Evolutionary conservation across 306 rosid species (phyloP).

Genomic region (Corylus americana): DNA sequence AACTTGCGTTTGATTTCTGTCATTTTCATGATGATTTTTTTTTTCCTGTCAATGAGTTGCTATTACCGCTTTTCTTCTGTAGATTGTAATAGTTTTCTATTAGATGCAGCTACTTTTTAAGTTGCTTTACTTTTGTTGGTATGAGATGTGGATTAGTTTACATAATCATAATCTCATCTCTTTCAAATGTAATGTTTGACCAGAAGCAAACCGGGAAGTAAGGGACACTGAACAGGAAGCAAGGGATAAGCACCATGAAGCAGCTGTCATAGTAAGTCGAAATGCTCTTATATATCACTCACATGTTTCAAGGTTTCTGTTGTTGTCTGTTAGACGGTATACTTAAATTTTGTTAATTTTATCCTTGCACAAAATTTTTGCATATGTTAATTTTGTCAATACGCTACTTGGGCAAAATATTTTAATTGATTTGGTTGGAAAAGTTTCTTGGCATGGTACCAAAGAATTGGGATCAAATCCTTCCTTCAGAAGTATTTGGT

Average conservation of each 20-base stretch:
- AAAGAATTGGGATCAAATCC: neutral
- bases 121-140: neutral
- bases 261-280: slow-evolving; percentile 52
- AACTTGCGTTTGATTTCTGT: slow-evolving; percentile 6
- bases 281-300: slow-evolving; percentile 19
- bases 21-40: neutral
- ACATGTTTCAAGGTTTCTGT: neutral
- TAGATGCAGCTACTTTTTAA: neutral
- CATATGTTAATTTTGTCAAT: neutral
- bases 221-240: slow-evolving; percentile 34
- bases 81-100: neutral
- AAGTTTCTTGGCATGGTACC: neutral
- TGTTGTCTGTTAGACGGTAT: neutral
- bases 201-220: slow-evolving; percentile 49
- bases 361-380: neutral
- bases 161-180: neutral
- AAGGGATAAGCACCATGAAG: slow-evolving; percentile 40
- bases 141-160: neutral
- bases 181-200: slow-evolving; percentile 9
- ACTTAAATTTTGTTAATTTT: neutral
- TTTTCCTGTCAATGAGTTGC: neutral
- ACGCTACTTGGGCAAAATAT: neutral
- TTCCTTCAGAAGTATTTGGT: neutral
- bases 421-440: neutral
- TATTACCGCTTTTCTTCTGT: neutral